phyloP scores from a whole-genome alignment of 2,329 filamentous ascomycete species.

The Cercospora nicotianae region DNA sequence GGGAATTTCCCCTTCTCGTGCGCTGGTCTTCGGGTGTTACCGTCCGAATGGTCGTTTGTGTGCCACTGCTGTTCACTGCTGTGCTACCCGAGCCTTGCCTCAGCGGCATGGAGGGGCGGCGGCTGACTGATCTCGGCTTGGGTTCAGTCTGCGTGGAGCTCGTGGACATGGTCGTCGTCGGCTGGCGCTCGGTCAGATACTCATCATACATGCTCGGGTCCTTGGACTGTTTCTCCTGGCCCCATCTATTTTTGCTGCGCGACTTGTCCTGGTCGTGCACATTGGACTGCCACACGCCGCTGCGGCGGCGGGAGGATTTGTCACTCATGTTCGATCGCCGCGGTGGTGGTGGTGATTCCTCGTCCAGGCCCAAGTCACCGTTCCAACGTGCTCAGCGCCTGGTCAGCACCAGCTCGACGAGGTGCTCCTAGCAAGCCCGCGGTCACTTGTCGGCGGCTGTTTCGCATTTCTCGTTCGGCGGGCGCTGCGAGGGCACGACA shows the following conservation, averaged over 20 bases:
- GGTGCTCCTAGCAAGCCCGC: neutral
- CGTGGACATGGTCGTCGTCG: conserved; percentile 11
- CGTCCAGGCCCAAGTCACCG: neutral
- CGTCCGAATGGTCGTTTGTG: conserved; percentile 55
- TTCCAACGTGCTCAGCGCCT: neutral
- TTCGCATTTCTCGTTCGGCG: neutral
- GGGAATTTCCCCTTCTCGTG: conserved; percentile 15
- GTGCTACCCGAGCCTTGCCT: conserved; percentile 25
- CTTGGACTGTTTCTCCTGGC: conserved; percentile 29
- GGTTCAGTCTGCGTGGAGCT: conserved; percentile 13
- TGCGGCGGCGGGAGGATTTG: conserved; percentile 25
- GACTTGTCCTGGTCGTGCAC: conserved; percentile 13
- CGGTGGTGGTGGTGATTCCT: neutral
- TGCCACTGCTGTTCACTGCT: conserved; percentile 23
- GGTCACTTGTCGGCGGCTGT: neutral
- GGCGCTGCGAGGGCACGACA: neutral
- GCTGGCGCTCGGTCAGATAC: conserved; percentile 31
- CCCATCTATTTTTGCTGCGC: conserved; percentile 22
- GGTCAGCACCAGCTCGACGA: neutral
- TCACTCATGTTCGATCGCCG: conserved; percentile 17
- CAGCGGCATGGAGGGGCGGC: conserved; percentile 27
- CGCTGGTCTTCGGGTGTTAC: conserved; percentile 61
- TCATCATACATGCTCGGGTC: conserved; percentile 38
- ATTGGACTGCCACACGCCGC: conserved; percentile 26
- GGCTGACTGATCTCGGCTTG: conserved; percentile 10